phyloP scores from a whole-genome alignment of 495 filamentous ascomycete genomes.

The Ramalina peruviana region DNA sequence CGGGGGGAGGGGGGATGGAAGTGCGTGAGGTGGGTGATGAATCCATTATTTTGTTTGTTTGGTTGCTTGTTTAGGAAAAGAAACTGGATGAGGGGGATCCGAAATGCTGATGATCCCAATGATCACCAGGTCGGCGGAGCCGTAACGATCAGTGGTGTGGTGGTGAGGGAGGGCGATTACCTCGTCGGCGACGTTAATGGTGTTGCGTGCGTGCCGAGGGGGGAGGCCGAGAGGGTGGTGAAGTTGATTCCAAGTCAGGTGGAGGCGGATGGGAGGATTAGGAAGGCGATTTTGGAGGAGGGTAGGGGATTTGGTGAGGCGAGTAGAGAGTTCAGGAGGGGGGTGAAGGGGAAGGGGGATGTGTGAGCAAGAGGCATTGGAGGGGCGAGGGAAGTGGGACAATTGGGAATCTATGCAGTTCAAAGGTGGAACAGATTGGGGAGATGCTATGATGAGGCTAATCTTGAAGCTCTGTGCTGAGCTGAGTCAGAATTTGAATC shows the following conservation, averaged over 20 bases:
- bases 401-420: no score
- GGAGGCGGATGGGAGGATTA: constrained; percentile 39
- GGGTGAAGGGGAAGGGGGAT: not conserved
- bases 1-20: constrained; percentile 30
- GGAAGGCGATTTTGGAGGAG: constrained; percentile 29
- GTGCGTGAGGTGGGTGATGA: constrained; percentile 23
- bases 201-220: constrained; percentile 32
- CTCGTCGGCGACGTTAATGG: constrained; percentile 43
- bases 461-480: no score
- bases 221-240: constrained; percentile 32
- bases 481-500: no score
- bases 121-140: constrained; percentile 1
- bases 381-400: no score
- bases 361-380: not conserved
- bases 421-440: no score
- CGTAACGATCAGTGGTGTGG: constrained; percentile 27
- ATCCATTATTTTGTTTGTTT: no score
- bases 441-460: no score
- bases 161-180: constrained; percentile 41
- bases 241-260: constrained; percentile 35
- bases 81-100: no score
- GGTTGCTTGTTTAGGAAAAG: no score
- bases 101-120: no score
- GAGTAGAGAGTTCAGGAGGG: constrained; percentile 23
- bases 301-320: constrained; percentile 40